Base-by-base conservation (phyloP, 2,329 filamentous ascomycete species). In the Colletotrichum sidae region DNA sequence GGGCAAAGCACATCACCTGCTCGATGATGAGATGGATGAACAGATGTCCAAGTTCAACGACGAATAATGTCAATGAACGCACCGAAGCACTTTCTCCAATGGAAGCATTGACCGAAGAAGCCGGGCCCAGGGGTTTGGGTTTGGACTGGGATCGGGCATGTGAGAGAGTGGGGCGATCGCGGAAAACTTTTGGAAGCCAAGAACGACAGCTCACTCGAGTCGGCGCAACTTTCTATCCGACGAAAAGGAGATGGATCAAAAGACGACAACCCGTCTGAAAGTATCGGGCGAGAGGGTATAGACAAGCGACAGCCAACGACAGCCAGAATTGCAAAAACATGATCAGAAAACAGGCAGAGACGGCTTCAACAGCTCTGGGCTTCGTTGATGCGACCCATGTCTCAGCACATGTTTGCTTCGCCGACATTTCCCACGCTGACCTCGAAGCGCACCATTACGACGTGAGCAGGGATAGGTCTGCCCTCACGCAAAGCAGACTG, bases 161-260 rank as follows among this genome's bases (percentile, higher is more conserved):
- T 10, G 25, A 25, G 25, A 58, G 17, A n/a, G 60, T 52, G 60
- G 60, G 37, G 37, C 55, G 8, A 15, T 15, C 3, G 7, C 11
- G 13, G 38, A 51, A 59, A 64, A 60, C 1, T 54, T 37, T 63
- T 37, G 34, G 12, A 8, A 11, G 41, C 54, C n/a, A 63, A 45
- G 39, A 50, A 44, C 25, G 25, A 46, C 41, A 33, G 35, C 17
- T 52, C 17, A 8, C 34, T 33, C 39, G 55, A 65, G 50, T 55
- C 61, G 61, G 61, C 17, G 50, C 55, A 65, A 60, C 45, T 39
- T 65, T 65, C 55, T 55, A 34, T 55, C 61, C 61, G 61, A 60
- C 11, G 7, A 35, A 34, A 49, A n/a, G 15, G 13, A 37, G 41
- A 49, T 8, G 44, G 10, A 15, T n/a, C 8, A 5, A 44, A 44